phyloP scores from a whole-genome alignment of 257 asterid species.

The Plantago major region DNA sequence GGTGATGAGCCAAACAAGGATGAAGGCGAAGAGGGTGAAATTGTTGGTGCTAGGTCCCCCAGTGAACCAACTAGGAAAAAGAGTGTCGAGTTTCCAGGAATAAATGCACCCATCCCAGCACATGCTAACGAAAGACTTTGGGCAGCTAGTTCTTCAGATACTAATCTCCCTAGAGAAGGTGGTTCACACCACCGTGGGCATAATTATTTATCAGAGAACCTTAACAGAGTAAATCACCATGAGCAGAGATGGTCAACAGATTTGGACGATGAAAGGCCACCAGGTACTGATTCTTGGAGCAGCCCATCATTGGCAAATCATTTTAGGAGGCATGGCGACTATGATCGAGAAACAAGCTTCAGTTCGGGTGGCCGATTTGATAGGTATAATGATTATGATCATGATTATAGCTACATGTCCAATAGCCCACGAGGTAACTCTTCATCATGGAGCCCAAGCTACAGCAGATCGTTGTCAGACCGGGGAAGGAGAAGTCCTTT shows the following conservation, averaged over 20 bases:
- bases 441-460: conserved; percentile 47
- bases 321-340: conserved; percentile 19
- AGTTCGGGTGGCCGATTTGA: not conserved
- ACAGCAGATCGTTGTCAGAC: conserved; percentile 55
- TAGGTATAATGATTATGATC: not conserved
- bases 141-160: conserved; percentile 43
- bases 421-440: conserved; percentile 31
- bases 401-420: conserved; percentile 25
- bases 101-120: conserved; percentile 91
- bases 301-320: conserved; percentile 52
- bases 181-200: conserved; percentile 39
- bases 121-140: conserved; percentile 70
- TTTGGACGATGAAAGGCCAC: conserved; percentile 6
- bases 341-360: conserved; percentile 20
- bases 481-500: conserved; percentile 56
- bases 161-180: conserved; percentile 27
- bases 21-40: conserved; percentile 71
- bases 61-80: conserved; percentile 49
- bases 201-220: conserved; percentile 36
- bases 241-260: conserved; percentile 1
- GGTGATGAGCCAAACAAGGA: conserved; percentile 51
- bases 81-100: conserved; percentile 83
- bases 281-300: conserved; percentile 50
- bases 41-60: conserved; percentile 34
- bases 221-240: not conserved